Percentiles rank a stretch among this genome's conserved stretches.
Evolutionary conservation across 78 protist genomes (phyloP).

Genomic region (Pelomyxa schiedti): DNA sequence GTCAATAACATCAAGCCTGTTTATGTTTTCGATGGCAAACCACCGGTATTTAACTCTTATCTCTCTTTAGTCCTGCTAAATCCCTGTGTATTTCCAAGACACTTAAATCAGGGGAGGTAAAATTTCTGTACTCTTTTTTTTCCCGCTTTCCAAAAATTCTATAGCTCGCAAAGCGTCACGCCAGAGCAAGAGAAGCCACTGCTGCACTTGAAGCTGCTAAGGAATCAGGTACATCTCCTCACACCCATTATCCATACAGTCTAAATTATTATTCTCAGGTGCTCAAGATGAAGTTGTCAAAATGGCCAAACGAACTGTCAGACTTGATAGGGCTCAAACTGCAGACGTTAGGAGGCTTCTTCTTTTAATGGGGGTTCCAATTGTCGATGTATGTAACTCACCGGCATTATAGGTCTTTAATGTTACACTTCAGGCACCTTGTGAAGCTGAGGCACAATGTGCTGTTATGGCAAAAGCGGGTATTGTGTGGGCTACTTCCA

Average conservation of each 20-base stretch:
- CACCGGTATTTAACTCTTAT: too few species aligned
- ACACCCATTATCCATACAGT: too few species aligned
- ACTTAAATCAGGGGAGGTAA: constrained; percentile 76
- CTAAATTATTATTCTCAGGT: too few species aligned
- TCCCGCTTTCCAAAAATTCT: not conserved
- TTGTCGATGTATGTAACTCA: constrained; percentile 34
- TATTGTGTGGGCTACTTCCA: constrained; percentile 68
- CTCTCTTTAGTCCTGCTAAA: too few species aligned
- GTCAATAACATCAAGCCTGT: constrained; percentile 92
- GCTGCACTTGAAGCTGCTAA: constrained; percentile 54
- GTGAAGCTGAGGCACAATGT: constrained; percentile 99
- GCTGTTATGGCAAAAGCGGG: constrained; percentile 70
- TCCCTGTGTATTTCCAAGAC: too few species aligned
- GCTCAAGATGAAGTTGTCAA: constrained; percentile 65
- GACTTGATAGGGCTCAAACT: constrained; percentile 74
- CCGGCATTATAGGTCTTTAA: not conserved
- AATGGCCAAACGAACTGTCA: constrained; percentile 55
- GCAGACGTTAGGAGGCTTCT: constrained; percentile 84
- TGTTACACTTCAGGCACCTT: too few species aligned
- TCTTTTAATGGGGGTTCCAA: constrained; percentile 93
- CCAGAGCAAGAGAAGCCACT: constrained; percentile 64
- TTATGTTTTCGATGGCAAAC: constrained; percentile 96
- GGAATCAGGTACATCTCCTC: too few species aligned
- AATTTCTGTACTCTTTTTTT: not conserved
- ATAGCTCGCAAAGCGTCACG: constrained; percentile 77